Base-by-base conservation (phyloP, 441 rosid genomes). In the Populus hybrid region DNA sequence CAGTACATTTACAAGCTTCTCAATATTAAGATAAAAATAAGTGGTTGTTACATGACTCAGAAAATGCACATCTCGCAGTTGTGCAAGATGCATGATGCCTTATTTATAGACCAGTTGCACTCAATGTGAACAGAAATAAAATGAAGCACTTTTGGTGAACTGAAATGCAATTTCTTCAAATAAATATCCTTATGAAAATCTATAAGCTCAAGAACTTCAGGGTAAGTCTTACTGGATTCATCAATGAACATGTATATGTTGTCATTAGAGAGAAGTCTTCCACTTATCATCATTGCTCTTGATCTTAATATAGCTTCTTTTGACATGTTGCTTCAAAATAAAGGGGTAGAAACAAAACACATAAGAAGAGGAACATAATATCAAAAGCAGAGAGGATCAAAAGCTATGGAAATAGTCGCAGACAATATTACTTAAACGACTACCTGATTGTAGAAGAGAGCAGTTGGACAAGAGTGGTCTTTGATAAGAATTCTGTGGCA, bases 241-340 rank as follows among this genome's bases (percentile, higher is more conserved):
- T 93, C 96, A 76, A 87, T 74, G 76, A 82, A 82, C 46, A 46
- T 36, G 54, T 84, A 86, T 54, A 88, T 79, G 67, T 78, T 86
- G 35, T 90, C 97, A 81, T 79, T 90, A 21, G 90, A 88, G 70
- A 93, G 90, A 76, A 95, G 92, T 83, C 97, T 89, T 80, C 96
- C 99, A 80, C 86, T 87, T 75, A 92, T 91, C 90, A 87, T 84
- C 85, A 92, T 86, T 77, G 94, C 98, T 85, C 98, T 91, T 68
- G 93, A 87, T 86, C 93, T 88, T 84, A 91, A 75, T 73, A 88
- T 82, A 66, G 85, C 76, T 67, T 87, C 98, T 73, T 24, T 63
- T 18, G 91, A 86, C 64, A 85, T 68, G 81, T 89, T 85, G 81
- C 99, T 93, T 74, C 59, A 81, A 69, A 69, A 68, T 38, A 75